Evolutionary conservation across 345 rosid species (phyloP).

Genomic region (Geranium brycei): DNA sequence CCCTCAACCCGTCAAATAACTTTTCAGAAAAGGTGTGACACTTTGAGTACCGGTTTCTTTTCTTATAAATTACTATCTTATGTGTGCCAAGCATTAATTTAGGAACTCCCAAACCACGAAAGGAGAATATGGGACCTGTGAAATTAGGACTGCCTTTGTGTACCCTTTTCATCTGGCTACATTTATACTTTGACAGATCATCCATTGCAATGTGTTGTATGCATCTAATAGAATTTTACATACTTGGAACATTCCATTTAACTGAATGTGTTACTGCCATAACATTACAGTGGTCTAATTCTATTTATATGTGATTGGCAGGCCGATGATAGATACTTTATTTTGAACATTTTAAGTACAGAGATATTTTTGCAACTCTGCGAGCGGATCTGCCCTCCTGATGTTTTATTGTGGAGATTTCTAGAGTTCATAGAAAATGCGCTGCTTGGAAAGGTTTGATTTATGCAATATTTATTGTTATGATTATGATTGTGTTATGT

Average conservation of each 20-base stretch:
- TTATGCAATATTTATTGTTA: slow-evolving; percentile 9
- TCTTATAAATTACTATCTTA: not conserved
- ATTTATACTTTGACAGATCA: not conserved
- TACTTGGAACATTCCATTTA: not conserved
- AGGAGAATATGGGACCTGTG: not conserved
- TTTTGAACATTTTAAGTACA: slow-evolving; percentile 46
- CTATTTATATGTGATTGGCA: slow-evolving; percentile 26
- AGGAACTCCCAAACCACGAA: not conserved
- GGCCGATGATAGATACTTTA: slow-evolving; percentile 53
- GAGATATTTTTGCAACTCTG: slow-evolving; percentile 51
- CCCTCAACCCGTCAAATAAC: slow-evolving; percentile 34
- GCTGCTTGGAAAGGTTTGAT: slow-evolving; percentile 57
- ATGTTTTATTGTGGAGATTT: slow-evolving; percentile 33
- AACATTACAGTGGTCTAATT: not conserved
- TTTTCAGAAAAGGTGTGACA: slow-evolving; percentile 39
- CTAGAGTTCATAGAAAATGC: slow-evolving; percentile 51
- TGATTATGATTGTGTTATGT: not conserved
- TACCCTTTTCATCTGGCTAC: not conserved
- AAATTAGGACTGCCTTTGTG: not conserved
- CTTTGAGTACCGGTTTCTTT: slow-evolving; percentile 1
- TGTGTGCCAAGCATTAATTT: not conserved
- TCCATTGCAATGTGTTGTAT: not conserved
- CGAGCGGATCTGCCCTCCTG: slow-evolving; percentile 44
- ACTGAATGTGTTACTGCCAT: not conserved
- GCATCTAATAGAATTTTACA: too few species aligned